Base-by-base conservation (phyloP, 1,284 basidiomycete species). In the Ceratobasidium sp. region DNA sequence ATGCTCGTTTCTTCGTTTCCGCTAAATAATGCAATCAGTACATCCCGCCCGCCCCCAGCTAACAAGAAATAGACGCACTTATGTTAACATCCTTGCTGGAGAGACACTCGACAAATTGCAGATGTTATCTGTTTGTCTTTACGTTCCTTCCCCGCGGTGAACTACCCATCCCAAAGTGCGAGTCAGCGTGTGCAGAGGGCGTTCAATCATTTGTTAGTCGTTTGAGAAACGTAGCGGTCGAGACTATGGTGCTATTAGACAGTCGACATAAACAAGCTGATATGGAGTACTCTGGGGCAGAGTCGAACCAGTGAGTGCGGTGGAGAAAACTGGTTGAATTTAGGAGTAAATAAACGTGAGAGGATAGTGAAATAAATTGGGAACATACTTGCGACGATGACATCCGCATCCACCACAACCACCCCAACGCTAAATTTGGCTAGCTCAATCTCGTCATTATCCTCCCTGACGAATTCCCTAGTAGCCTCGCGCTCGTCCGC, bases 1-100 rank as follows among this genome's bases (percentile, higher is more conserved):
- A 99, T n/a, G 96, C 91, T 41, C 98, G 86, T 77, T 94, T 93
- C 55, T 95, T 87, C 73, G 99, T 85, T 80, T 94, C 91, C 23
- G 88, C 92, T 94, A 77, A 16, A n/a, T n/a, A n/a, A n/a, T n/a
- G n/a, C n/a, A n/a, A n/a, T n/a, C n/a, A n/a, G n/a, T n/a, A n/a
- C n/a, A n/a, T n/a, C n/a, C n/a, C n/a, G n/a, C n/a, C n/a, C n/a
- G n/a, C n/a, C n/a, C n/a, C n/a, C n/a, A n/a, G n/a, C n/a, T n/a
- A n/a, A n/a, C n/a, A n/a, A n/a, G n/a, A n/a, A n/a, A n/a, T n/a
- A 64, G 71, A 82, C 86, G 70, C 77, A 92, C 92, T 87, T 71
- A 95, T 91, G 77, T 91, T 90, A 49, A 95, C 87, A 76, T 93
- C 89, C 75, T 89, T 87, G 69, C 84, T 85, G 44, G 85, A 85